Evolutionary conservation across 257 asterid species (phyloP).

Genomic region (Gentiana macrophylla): DNA sequence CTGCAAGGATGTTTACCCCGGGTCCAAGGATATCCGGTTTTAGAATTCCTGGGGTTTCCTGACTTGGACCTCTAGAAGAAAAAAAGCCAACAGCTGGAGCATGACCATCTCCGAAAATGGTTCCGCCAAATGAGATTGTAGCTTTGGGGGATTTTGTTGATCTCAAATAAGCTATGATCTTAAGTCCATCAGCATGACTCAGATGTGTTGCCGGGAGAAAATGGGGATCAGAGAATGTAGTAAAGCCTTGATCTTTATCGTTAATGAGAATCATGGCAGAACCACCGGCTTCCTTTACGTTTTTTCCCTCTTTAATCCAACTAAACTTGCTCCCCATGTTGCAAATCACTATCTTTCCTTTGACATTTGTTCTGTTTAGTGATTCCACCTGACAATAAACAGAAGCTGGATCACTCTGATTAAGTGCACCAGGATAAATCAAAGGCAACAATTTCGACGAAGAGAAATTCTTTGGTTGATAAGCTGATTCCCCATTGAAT

Average conservation of each 20-base stretch:
- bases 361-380: not conserved
- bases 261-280: slow-evolving; percentile 8
- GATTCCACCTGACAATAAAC: not conserved
- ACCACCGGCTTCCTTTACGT: slow-evolving; percentile 10
- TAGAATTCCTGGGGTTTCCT: slow-evolving; percentile 4
- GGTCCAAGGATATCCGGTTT: slow-evolving; percentile 16
- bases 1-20: slow-evolving; percentile 14
- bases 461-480: slow-evolving; percentile 9
- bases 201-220: slow-evolving; percentile 3
- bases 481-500: slow-evolving; percentile 10
- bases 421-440: slow-evolving; percentile 5
- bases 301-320: not conserved
- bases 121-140: slow-evolving; percentile 3
- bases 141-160: slow-evolving; percentile 6
- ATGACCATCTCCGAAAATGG: slow-evolving; percentile 1
- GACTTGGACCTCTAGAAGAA: slow-evolving; percentile 14
- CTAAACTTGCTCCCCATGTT: not conserved
- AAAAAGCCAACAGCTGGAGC: slow-evolving; percentile 11
- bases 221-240: not conserved
- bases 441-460: slow-evolving; percentile 9
- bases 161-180: slow-evolving; percentile 2
- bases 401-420: not conserved
- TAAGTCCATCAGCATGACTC: slow-evolving; percentile 1
- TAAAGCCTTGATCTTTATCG: not conserved
- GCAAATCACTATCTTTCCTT: slow-evolving; percentile 13